phyloP scores from a whole-genome alignment of 495 filamentous ascomycete genomes.

The Geopyxis carbonaria region DNA sequence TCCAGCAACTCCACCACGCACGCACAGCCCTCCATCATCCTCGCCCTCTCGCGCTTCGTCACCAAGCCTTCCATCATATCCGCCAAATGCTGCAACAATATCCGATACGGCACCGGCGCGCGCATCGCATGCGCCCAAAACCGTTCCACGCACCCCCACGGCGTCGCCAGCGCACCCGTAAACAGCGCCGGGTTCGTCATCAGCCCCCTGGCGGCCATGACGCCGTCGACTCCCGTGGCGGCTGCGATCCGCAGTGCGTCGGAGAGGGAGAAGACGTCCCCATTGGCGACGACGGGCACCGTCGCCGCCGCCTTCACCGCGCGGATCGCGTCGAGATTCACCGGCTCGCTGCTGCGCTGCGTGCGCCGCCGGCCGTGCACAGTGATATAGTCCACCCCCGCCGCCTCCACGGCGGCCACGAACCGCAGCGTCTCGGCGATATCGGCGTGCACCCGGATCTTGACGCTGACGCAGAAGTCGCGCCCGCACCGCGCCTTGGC shows the following conservation, averaged over 20 bases:
- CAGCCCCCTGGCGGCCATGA: slow-evolving; percentile 49
- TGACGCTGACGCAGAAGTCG: slow-evolving; percentile 40
- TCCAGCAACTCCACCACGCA: slow-evolving; percentile 44
- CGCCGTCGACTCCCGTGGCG: slow-evolving; percentile 25
- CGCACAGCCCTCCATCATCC: slow-evolving; percentile 31
- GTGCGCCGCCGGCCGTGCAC: slow-evolving; percentile 43
- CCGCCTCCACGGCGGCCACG: slow-evolving; percentile 17
- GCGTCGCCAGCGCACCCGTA: slow-evolving; percentile 35
- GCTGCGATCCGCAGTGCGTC: slow-evolving; percentile 23
- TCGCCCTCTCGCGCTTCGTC: slow-evolving; percentile 34
- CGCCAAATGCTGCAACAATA: slow-evolving; percentile 43
- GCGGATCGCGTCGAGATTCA: slow-evolving; percentile 42
- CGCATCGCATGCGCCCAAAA: slow-evolving; percentile 38
- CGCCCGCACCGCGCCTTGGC: slow-evolving; percentile 29
- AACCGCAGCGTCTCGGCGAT: slow-evolving; percentile 25
- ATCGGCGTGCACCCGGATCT: slow-evolving; percentile 48
- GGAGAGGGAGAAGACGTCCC: slow-evolving; percentile 40
- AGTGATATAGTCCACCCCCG: slow-evolving; percentile 39
- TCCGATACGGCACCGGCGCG: slow-evolving; percentile 39
- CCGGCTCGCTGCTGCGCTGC: slow-evolving; percentile 38
- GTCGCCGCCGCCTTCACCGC: slow-evolving; percentile 31
- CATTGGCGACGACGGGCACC: slow-evolving; percentile 43
- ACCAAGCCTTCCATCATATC: slow-evolving; percentile 44
- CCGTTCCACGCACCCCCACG: slow-evolving; percentile 41
- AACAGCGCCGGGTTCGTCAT: slow-evolving; percentile 47